These are phyloP conservation scores for Cenococcum geophilum DNA, from an alignment of 495 filamentous ascomycete genomes.

Conservation along the genomic window DNA sequence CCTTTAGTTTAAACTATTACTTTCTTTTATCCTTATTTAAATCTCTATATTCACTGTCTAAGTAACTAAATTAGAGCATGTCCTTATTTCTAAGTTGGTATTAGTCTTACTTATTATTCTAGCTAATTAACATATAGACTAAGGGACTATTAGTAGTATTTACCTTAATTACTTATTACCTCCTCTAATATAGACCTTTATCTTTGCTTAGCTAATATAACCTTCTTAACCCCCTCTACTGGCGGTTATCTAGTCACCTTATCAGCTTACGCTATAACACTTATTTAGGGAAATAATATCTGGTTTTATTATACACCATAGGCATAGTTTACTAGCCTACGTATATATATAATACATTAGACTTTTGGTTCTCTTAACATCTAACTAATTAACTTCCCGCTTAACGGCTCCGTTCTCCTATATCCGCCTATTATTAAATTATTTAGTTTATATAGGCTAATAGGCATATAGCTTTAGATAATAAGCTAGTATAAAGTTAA, in stretches of 20 bases:
- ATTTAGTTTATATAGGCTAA: constrained; percentile 32
- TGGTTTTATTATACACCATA: constrained; percentile 23
- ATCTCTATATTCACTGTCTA: constrained; percentile 18
- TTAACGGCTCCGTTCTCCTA: constrained; percentile 28
- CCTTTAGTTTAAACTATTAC: constrained; percentile 16
- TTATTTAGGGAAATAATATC: constrained; percentile 20
- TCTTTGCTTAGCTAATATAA: constrained; percentile 24
- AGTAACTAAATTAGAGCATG: constrained; percentile 18
- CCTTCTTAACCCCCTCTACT: constrained; percentile 19
- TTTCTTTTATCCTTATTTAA: constrained; percentile 9
- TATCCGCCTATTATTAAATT: constrained; percentile 29
- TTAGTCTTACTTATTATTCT: constrained; percentile 16
- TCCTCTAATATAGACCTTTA: constrained; percentile 14
- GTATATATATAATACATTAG: constrained; percentile 23
- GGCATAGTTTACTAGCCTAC: constrained; percentile 20
- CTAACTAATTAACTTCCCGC: constrained; percentile 32
- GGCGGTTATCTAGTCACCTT: constrained; percentile 33
- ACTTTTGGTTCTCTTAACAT: constrained; percentile 15
- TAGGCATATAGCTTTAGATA: constrained; percentile 28
- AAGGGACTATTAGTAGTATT: constrained; percentile 6
- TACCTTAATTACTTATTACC: constrained; percentile 19
- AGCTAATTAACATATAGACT: constrained; percentile 30
- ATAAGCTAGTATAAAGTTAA: constrained; percentile 30
- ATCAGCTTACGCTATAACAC: constrained; percentile 32
- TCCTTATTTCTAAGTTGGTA: constrained; percentile 19